Evolutionary conservation across 768 basidiomycete genomes (phyloP).

Genomic region (Lactifluus echinatus): DNA sequence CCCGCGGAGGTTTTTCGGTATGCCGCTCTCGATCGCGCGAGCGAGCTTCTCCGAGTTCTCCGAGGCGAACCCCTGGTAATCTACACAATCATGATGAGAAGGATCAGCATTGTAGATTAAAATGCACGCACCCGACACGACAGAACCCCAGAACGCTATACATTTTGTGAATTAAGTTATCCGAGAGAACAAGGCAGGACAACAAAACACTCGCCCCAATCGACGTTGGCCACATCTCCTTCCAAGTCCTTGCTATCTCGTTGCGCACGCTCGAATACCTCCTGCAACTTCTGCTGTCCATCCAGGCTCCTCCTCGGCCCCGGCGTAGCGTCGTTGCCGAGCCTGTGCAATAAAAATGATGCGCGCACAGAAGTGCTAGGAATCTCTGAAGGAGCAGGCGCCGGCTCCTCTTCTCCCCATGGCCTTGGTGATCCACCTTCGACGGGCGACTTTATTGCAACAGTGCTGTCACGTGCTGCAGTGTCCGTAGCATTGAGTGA

Average conservation of each 20-base stretch:
- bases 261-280: conserved; percentile 65
- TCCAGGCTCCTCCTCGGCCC: conserved; percentile 45
- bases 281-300: conserved; percentile 63
- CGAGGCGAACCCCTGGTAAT: conserved; percentile 84
- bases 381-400: conserved; percentile 52
- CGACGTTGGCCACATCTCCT: conserved; percentile 42
- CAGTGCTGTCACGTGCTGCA: conserved; percentile 25
- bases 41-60: conserved; percentile 72
- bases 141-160: conserved; percentile 89
- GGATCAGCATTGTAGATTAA: background rate
- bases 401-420: conserved; percentile 19
- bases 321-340: conserved; percentile 36
- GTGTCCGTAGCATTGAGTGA: conserved; percentile 28
- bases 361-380: conserved; percentile 43
- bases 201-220: conserved; percentile 55
- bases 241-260: conserved; percentile 35
- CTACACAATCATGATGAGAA: conserved; percentile 30
- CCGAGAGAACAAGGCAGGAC: background rate
- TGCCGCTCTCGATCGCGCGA: conserved; percentile 84
- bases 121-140: conserved; percentile 63
- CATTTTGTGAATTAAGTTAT: conserved; percentile 3
- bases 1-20: conserved; percentile 79
- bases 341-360: conserved; percentile 46
- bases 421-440: conserved; percentile 24
- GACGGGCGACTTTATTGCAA: conserved; percentile 22